A percentile compares a stretch with the other conserved stretches of the same genome.
phyloP scores from a whole-genome alignment of 495 filamentous ascomycete genomes.

The Neurospora sp. region DNA sequence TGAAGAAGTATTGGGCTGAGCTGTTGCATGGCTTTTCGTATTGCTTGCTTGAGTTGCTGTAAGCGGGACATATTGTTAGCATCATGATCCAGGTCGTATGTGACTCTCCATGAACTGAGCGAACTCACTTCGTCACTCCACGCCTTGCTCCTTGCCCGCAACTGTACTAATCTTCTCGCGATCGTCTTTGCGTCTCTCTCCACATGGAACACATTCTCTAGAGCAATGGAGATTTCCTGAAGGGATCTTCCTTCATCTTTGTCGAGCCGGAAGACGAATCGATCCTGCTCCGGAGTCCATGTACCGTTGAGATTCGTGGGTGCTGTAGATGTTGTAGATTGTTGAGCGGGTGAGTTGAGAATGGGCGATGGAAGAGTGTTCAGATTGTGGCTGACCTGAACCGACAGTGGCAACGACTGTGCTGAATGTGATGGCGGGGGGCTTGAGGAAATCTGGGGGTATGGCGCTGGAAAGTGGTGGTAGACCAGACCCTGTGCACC shows the following conservation, averaged over 20 bases:
- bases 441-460: background rate
- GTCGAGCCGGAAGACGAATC: background rate
- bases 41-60: no score
- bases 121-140: background rate
- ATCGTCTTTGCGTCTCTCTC: background rate
- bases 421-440: background rate
- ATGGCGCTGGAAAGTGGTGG: background rate
- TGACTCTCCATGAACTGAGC: no score
- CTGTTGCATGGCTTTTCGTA: no score
- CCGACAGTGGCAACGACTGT: background rate
- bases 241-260: background rate
- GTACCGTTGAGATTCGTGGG: background rate
- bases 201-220: background rate
- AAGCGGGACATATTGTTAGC: no score
- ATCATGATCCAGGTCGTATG: no score
- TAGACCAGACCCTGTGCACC: background rate
- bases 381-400: no score
- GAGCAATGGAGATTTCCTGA: background rate
- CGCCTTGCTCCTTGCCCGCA: background rate
- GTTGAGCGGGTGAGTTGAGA: no score
- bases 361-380: no score
- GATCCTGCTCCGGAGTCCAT: background rate
- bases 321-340: background rate
- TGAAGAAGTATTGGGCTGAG: no score
- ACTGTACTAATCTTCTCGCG: background rate